phyloP scores from a whole-genome alignment of 1,139 yeast genomes.

The Pichia sp. region DNA sequence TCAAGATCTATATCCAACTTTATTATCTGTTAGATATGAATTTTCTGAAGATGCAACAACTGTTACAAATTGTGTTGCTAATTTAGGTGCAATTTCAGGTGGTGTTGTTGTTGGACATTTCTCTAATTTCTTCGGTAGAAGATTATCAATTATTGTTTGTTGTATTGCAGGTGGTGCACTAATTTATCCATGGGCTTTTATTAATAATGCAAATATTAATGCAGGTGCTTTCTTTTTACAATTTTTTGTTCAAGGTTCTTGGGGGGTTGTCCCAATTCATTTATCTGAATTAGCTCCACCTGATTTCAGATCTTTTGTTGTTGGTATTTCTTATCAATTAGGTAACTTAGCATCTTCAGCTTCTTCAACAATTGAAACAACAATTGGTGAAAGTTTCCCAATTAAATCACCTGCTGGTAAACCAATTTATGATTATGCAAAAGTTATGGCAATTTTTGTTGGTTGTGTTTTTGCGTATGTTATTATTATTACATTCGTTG shows the following conservation, averaged over 20 bases:
- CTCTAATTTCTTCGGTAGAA: constrained; percentile 55
- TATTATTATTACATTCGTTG: constrained; percentile 51
- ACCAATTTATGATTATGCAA: constrained; percentile 44
- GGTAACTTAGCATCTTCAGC: constrained; percentile 84
- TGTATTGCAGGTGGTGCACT: constrained; percentile 63
- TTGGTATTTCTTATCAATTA: constrained; percentile 72
- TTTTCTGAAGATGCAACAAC: constrained; percentile 49
- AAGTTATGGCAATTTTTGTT: constrained; percentile 77
- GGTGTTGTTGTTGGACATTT: constrained; percentile 58
- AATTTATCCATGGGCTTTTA: constrained; percentile 64
- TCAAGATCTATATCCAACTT: constrained; percentile 67
- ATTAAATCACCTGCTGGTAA: constrained; percentile 32
- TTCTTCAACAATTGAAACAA: constrained; percentile 74
- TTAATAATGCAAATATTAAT: constrained; percentile 48
- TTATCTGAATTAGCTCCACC: constrained; percentile 75
- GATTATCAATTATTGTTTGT: constrained; percentile 50
- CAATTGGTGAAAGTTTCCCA: constrained; percentile 66
- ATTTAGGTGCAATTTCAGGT: constrained; percentile 63
- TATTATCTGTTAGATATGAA: constrained; percentile 47
- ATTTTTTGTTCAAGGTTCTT: constrained; percentile 78
- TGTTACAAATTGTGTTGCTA: constrained; percentile 64
- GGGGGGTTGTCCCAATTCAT: constrained; percentile 83
- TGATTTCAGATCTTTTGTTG: constrained; percentile 63
- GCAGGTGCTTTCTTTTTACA: constrained; percentile 79
- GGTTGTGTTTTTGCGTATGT: constrained; percentile 69